Evolutionary conservation across 345 rosid species (phyloP), one percentile per base, ranked within the genome.

Genomic region (Murraya paniculata): DNA sequence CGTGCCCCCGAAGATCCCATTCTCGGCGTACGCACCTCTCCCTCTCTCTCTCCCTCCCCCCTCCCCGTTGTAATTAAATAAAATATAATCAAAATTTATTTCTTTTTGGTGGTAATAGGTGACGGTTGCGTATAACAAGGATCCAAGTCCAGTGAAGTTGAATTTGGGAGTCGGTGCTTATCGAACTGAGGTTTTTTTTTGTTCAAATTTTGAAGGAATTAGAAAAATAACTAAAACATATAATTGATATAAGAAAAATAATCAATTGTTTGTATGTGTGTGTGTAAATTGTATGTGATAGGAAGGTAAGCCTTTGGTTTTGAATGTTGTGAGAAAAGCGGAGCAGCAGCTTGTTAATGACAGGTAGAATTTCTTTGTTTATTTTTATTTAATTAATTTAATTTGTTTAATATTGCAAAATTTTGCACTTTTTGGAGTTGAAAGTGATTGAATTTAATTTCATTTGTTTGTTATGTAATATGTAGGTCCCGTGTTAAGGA

Each of bases 161-260:
- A 95, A 95, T 88, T 84, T 95, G 83, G 99, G 99, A 50, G 98
- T 92, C 45, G 98, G 97, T 39, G 98, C 98, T 85, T 95, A 95
- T 82, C 86, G 99, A 71, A 95, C 98, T 3, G 98, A 95, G 93
- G 98, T 92, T 69, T 25, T 58, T 75, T 74, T 38, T 35, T 65
- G 50, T 45, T 45, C 5, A 45, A 45, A 19, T 8, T 25, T 8
- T 13, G 10, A 53, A 66, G 55, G 10, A 21, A 64, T 25, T 13
- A 45, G 5, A 45, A 45, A 13, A 45, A 45, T 45, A 13, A 41
- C 48, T 45, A 45, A 11, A 45, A 45, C 18, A 13, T 45, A 13
- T 13, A 45, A 45, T 45, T 45, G 18, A 45, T 45, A 45, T 45
- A 13, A 45, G 50, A 45, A 45, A 45, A 13, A 45, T 45, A 45